Base-by-base conservation (phyloP, 768 basidiomycete genomes). In the Coprinopsis strossmayeri region DNA sequence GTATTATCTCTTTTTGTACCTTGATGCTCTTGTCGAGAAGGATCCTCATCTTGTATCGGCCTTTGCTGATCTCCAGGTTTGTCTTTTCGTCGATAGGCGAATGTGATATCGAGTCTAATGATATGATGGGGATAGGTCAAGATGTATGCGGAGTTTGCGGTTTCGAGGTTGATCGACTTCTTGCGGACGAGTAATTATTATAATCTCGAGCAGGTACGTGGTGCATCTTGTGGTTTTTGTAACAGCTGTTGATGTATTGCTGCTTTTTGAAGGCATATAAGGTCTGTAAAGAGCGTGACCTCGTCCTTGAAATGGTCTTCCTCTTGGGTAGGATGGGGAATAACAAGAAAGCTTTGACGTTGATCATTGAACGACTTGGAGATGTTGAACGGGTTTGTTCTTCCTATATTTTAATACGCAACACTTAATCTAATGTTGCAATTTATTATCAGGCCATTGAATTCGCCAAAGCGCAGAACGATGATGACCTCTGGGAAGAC, bases 401-500 rank as follows among this genome's bases (percentile, higher is more conserved):
- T 3, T 20, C 9, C 17, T 34, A 18, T 38, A 15, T 18, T 12
- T 45, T 30, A 27, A n/a, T 24, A 17, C 34, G 11, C 34, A 23
- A 28, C 26, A 11, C 34, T 47, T 18, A 44, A 25, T 24, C 32
- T 15, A 34, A 3, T 18, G 39, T 43, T 15, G 9, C 17, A 15
- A 7, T 25, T 18, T 27, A 30, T 17, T 45, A n/a, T 0, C 37
- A 92, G 91, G 92, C 95, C 2, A 98, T 99, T 58, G 95, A 97
- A 50, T 99, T 99, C 54, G 95, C 94, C 2, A 95, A 94, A 59
- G 93, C 97, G 62, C 95, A 97, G 63, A 86, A 84, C 45, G 96
- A 98, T 54, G 86, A 93, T 52, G 96, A 98, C 62, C 78, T 99
- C 0, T 99, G 95, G 96, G 95, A 98, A 58, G 95, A 98, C 61